Evolutionary conservation across 192 early-diverging fungal genomes (phyloP).

Genomic region (Spizellomyces sp.): DNA sequence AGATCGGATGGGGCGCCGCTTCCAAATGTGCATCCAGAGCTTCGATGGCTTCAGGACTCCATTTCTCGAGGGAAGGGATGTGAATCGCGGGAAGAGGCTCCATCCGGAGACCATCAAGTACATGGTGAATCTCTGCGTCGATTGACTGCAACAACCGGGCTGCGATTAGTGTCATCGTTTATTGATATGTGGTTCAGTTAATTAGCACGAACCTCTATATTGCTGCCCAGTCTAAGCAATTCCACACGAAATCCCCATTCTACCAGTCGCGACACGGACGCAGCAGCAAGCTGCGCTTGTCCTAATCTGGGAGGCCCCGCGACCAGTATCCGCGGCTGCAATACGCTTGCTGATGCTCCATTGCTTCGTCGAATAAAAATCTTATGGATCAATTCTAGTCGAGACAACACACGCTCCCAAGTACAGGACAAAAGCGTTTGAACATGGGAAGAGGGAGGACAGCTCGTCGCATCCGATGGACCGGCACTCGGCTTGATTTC

Average conservation of each 20-base stretch:
- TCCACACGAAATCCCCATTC: slow-evolving; percentile 50
- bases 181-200: no score
- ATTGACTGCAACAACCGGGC: no score
- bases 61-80: slow-evolving; percentile 13
- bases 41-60: slow-evolving; percentile 4
- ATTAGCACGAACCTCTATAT: no score
- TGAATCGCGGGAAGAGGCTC: slow-evolving; percentile 1
- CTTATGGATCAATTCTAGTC: slow-evolving; percentile 31
- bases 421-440: neutral
- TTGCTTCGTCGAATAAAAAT: slow-evolving; percentile 3
- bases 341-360: slow-evolving; percentile 26
- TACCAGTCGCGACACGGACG: slow-evolving; percentile 58
- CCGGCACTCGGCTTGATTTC: neutral
- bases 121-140: slow-evolving; percentile 1
- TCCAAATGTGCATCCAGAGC: slow-evolving; percentile 2
- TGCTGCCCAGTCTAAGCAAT: no score
- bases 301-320: slow-evolving; percentile 63
- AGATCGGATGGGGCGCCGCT: slow-evolving; percentile 30
- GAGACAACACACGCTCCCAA: slow-evolving; percentile 49
- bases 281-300: slow-evolving; percentile 55
- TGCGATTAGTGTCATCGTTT: no score
- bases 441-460: neutral
- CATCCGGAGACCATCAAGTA: neutral
- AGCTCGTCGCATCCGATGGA: neutral
- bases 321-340: slow-evolving; percentile 52